Evolutionary conservation across 495 filamentous ascomycete genomes (phyloP), one percentile per base, ranked within the genome.

Genomic region (Amphirosellinia nigrospora): DNA sequence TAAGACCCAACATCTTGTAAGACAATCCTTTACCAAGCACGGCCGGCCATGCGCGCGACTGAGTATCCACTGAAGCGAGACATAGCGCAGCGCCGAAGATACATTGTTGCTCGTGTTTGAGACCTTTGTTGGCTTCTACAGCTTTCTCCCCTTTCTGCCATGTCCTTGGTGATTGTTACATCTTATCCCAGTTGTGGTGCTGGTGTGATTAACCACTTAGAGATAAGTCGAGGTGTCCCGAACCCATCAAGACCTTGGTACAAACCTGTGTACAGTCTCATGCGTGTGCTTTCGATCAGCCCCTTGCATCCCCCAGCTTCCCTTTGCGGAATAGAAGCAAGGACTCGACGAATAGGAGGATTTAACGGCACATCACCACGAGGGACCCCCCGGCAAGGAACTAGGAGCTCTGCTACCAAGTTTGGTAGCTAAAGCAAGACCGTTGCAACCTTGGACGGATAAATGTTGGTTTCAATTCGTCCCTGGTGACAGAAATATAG

Each of bases 231-330:
- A 65, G 46, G 19, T 32, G 32, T 65, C 46, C 26, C n/a, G 53
- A n/a, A 19, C 9, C n/a, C 19, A 39, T 26, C 9, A 15, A 23
- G n/a, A 28, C 21, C 34, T 39, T 36, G 34, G 36, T 19, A 41
- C n/a, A n/a, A n/a, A n/a, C n/a, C n/a, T n/a, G 15, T 11, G 8
- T 6, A 45, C 23, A 45, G 50, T 26, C 34, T 63, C 64, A 58
- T 56, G 50, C 48, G 36, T 45, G 64, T 66, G 64, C 48, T 56
- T 56, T 15, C 50, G 64, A 66, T 56, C 55, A 55, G 50, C 64
- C 64, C 64, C 64, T 74, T 71, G 68, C 71, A 73, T 75, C 70
- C 7, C 7, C 70, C 70, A 77, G 70, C 75, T 77, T 74, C 75
- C 75, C 70, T 38, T 71, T 77, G 66, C 15, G 73, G 75, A 63